Base-by-base conservation (phyloP, 1,139 yeast genomes). In the Debaryomyces psychrophilus region DNA sequence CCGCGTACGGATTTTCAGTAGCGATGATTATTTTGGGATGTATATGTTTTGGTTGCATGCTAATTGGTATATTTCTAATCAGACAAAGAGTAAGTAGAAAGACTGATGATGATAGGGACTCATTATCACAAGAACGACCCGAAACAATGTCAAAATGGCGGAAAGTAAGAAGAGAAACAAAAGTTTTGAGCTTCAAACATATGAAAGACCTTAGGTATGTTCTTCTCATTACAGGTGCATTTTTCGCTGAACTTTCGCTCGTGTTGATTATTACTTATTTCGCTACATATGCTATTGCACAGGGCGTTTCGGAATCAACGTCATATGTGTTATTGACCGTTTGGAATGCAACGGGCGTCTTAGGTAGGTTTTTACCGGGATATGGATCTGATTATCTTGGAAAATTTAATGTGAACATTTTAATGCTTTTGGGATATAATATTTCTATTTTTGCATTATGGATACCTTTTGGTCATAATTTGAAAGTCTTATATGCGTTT, bases 11-110 rank as follows among this genome's bases (percentile, higher is more conserved):
- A 0, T 84, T 73, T 53, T 62, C 66, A 8, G 83, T 88, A 88
- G 85, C 87, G 0, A 76, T 83, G 49, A 66, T 90, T 45, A 68
- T 77, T 2, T 64, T 83, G 54, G 86, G 81, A 0, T 76, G 83
- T 43, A 61, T 81, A 14, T 66, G 78, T 36, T 52, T 79, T 2
- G 66, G 65, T 2, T 71, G 73, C 46, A 67, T 77, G 57, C 45
- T 61, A 1, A 51, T 69, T 6, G 64, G 82, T 0, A 60, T 73
- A 1, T 38, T 67, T 2, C 62, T 81, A 22, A 74, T 77, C 2
- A 74, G 70, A 41, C 87, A 81, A 58, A 69, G 87, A 51, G 55
- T 76, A 42, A 63, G 46, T 17, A 50, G 45, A 36, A 50, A 49
- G 17, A 47, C 47, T 27, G 22, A 29, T 4, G 35, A 20, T 9